phyloP scores from a whole-genome alignment of 2,329 filamentous ascomycete genomes.

The Rhytidhysteron rufulum region DNA sequence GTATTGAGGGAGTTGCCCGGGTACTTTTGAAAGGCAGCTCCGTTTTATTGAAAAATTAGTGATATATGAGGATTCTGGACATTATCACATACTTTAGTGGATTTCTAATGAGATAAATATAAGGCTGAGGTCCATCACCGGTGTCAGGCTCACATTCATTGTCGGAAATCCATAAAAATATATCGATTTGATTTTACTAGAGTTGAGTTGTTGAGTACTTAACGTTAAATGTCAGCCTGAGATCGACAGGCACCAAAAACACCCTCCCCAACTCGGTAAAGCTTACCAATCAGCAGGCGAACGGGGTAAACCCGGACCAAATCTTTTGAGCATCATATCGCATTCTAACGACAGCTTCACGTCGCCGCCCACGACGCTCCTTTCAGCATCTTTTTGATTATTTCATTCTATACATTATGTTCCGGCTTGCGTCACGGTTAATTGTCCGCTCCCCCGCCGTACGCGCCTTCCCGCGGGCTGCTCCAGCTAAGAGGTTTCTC shows the following conservation, averaged over 20 bases:
- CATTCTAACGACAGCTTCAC: neutral
- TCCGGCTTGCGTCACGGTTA: constrained; percentile 48
- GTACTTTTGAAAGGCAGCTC: no score
- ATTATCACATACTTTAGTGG: no score
- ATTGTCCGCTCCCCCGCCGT: constrained; percentile 30
- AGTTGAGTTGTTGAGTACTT: no score
- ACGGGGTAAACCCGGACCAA: neutral
- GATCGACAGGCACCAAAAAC: neutral
- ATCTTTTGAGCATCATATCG: constrained; percentile 8
- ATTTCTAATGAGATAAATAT: no score
- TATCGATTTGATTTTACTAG: no score
- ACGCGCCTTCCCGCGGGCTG: constrained; percentile 38
- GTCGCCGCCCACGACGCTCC: constrained; percentile 13
- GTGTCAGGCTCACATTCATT: no score
- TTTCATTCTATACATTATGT: constrained; percentile 42
- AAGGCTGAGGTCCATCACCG: no score
- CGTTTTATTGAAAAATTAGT: no score
- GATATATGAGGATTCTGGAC: no score
- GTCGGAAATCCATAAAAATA: no score
- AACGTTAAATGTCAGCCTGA: no score
- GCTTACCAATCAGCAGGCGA: constrained; percentile 2
- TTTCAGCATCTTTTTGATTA: constrained; percentile 14
- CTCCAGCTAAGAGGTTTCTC: constrained; percentile 47
- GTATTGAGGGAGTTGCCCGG: no score
- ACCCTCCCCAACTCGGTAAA: neutral